phyloP scores from a whole-genome alignment of 805 yeast genomes.

The Vanderwaltozyma verrucispora region DNA sequence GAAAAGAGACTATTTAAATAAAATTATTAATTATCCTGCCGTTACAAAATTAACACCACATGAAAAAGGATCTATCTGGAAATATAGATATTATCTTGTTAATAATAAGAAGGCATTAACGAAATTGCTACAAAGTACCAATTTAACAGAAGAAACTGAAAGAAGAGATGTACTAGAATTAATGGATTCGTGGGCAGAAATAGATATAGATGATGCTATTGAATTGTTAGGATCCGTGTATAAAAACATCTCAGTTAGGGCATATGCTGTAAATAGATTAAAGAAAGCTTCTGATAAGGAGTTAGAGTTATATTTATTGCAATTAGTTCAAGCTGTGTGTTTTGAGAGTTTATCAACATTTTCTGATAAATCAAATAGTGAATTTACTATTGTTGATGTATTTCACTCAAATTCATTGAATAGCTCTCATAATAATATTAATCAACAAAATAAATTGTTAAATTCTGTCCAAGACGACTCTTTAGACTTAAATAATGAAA shows the following conservation, averaged over 20 bases:
- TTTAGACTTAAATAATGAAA: not conserved
- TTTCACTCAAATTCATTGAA: not conserved
- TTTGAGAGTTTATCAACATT: slow-evolving; percentile 43
- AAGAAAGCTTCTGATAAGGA: slow-evolving; percentile 72
- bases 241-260: slow-evolving; percentile 60
- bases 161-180: slow-evolving; percentile 68
- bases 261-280: slow-evolving; percentile 80
- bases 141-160: slow-evolving; percentile 81
- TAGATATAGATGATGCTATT: slow-evolving; percentile 74
- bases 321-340: slow-evolving; percentile 83
- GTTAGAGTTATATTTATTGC: slow-evolving; percentile 69
- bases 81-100: slow-evolving; percentile 73
- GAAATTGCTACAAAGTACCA: slow-evolving; percentile 76
- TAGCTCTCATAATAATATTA: too few species aligned
- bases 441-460: not conserved
- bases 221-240: slow-evolving; percentile 77
- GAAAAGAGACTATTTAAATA: slow-evolving; percentile 60
- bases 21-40: slow-evolving; percentile 68
- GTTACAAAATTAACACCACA: slow-evolving; percentile 70
- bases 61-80: slow-evolving; percentile 85
- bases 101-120: slow-evolving; percentile 58
- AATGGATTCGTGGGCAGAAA: slow-evolving; percentile 59
- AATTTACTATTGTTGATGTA: slow-evolving; percentile 32
- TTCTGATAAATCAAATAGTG: slow-evolving; percentile 25
- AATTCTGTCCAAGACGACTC: not conserved